Evolutionary conservation across 345 rosid species (phyloP).

Genomic region (Populus pruinosa): DNA sequence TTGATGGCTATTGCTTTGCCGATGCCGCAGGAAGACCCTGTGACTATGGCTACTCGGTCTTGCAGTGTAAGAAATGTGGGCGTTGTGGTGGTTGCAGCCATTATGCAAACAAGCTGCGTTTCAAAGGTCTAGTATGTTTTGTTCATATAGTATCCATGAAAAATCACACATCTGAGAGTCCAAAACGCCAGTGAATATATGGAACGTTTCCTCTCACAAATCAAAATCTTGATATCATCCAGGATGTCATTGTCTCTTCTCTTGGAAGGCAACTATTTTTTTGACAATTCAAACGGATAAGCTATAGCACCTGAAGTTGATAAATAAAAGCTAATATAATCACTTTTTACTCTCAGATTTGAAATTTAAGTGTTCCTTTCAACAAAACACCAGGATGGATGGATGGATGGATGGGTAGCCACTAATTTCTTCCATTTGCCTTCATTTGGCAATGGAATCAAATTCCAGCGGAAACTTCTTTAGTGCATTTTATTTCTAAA

Average conservation of each 20-base stretch:
- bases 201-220: too few species aligned
- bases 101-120: too few species aligned
- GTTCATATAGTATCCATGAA: too few species aligned
- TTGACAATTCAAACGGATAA: too few species aligned
- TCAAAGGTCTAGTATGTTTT: too few species aligned
- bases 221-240: not conserved
- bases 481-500: not conserved
- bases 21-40: conserved; percentile 40
- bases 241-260: not conserved
- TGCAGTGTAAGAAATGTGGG: conserved; percentile 13
- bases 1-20: conserved; percentile 37
- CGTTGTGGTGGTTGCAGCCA: not conserved
- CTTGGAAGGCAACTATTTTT: too few species aligned
- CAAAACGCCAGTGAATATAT: too few species aligned
- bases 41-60: conserved; percentile 35
- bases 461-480: not conserved
- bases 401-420: not conserved
- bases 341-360: too few species aligned
- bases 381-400: not conserved
- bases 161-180: too few species aligned
- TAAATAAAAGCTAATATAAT: too few species aligned
- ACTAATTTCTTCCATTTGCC: not conserved
- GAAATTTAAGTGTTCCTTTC: too few species aligned
- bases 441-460: not conserved
- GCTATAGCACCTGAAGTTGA: too few species aligned